Percentiles rank a stretch among this genome's conserved stretches.
Evolutionary conservation across 306 rosid species (phyloP).

Genomic region (Mimosa pudica): DNA sequence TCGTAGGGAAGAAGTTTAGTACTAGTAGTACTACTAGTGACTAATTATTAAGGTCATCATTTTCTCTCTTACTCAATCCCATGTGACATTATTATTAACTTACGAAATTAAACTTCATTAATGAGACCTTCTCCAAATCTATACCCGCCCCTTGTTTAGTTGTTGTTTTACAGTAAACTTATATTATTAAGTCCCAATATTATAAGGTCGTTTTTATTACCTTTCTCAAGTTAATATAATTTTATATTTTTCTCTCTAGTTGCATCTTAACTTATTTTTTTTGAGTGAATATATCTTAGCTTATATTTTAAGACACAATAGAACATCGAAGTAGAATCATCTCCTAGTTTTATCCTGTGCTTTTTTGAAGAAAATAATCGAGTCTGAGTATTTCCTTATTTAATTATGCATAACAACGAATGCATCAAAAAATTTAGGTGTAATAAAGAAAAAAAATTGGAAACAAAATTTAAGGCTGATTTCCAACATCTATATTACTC

Average conservation of each 20-base stretch:
- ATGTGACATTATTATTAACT: conserved; percentile 37
- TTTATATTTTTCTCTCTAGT: neutral
- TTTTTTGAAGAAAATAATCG: neutral
- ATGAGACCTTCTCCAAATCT: neutral
- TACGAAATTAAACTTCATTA: conserved; percentile 17
- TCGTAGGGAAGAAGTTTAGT: conserved; percentile 38
- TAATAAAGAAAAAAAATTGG: neutral
- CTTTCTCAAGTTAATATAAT: neutral
- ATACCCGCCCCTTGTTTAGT: neutral
- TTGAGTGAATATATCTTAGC: no score
- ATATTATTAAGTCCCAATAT: no score
- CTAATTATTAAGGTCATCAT: neutral
- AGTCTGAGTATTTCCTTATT: neutral
- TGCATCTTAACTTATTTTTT: neutral
- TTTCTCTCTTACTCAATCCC: conserved; percentile 34
- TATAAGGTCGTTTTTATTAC: neutral
- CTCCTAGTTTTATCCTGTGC: neutral
- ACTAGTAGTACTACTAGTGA: neutral
- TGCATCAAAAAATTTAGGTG: no score
- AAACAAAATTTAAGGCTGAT: neutral
- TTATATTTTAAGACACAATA: neutral
- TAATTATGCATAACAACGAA: no score
- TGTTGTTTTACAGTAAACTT: no score
- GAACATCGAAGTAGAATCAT: neutral
- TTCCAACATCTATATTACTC: no score